phyloP scores from a whole-genome alignment of 129 eudicot species.

The Rutidosis leptorrhynchoides region DNA sequence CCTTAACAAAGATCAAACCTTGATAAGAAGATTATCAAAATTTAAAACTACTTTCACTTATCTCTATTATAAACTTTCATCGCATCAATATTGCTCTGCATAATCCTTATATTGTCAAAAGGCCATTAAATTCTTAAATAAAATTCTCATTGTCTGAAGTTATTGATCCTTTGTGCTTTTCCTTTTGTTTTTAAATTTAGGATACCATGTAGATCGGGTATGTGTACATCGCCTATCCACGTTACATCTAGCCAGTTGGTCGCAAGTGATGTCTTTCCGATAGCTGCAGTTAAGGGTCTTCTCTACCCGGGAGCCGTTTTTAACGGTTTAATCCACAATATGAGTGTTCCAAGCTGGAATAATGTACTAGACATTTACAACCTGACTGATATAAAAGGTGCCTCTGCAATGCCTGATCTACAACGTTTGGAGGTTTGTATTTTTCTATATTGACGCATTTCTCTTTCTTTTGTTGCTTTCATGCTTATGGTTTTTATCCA shows the following conservation, averaged over 20 bases:
- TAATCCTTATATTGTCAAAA: background rate
- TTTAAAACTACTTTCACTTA: background rate
- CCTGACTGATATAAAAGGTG: constrained; percentile 71
- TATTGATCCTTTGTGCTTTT: constrained; percentile 5
- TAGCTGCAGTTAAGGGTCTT: constrained; percentile 71
- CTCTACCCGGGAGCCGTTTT: constrained; percentile 89
- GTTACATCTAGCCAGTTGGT: constrained; percentile 90
- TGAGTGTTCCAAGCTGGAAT: constrained; percentile 78
- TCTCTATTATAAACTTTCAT: background rate
- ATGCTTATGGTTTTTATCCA: constrained; percentile 4
- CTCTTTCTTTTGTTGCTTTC: background rate
- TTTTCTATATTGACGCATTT: constrained; percentile 5
- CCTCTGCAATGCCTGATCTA: constrained; percentile 64
- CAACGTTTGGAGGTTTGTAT: constrained; percentile 86
- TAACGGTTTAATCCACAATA: constrained; percentile 49
- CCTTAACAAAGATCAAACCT: background rate
- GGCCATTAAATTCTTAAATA: background rate
- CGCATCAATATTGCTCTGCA: too few relatives aligned
- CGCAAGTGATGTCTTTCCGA: constrained; percentile 78
- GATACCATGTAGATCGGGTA: constrained; percentile 89
- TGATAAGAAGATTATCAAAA: background rate
- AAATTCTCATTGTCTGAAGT: background rate
- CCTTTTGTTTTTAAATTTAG: constrained; percentile 34
- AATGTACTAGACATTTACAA: constrained; percentile 59
- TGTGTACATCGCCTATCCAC: constrained; percentile 77